A percentile compares a stretch with the other conserved stretches of the same genome.
These are phyloP conservation scores for Acanthamoeba sp. DNA, from an alignment of 208 protist species.

Conservation along the genomic window DNA sequence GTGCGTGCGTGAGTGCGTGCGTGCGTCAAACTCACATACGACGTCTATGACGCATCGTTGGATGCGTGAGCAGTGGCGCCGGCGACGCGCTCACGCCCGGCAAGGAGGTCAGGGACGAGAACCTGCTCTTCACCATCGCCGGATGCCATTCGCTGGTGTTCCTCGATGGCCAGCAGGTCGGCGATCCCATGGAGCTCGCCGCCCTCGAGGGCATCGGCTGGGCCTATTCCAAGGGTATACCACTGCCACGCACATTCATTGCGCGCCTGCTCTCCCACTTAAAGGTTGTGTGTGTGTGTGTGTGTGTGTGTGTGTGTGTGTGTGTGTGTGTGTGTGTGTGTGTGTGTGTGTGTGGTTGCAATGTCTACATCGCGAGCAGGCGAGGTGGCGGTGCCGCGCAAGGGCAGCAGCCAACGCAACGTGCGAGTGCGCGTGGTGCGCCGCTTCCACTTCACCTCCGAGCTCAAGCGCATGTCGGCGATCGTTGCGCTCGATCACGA, in stretches of 20 bases:
- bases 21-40: constrained; percentile 11
- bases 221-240: constrained; percentile 53
- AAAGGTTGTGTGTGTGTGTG: constrained; percentile 55
- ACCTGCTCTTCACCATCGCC: constrained; percentile 73
- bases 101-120: constrained; percentile 8
- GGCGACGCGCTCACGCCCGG: background rate
- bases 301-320: too few species aligned
- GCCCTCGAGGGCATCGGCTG: constrained; percentile 71
- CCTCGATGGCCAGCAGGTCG: constrained; percentile 86
- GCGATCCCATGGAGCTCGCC: constrained; percentile 82
- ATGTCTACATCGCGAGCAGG: constrained; percentile 41
- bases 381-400: constrained; percentile 70
- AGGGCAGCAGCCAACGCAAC: constrained; percentile 67
- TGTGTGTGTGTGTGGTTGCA: too few species aligned
- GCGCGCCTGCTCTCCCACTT: too few species aligned
- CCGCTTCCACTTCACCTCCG: constrained; percentile 96
- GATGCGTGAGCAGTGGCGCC: background rate
- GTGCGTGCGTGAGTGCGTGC: background rate
- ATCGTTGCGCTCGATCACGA: constrained; percentile 89
- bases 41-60: too few species aligned
- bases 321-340: too few species aligned
- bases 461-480: constrained; percentile 97
- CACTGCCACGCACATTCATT: too few species aligned
- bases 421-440: constrained; percentile 91
- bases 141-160: constrained; percentile 93